A percentile compares a stretch with the other conserved stretches of the same genome.
Evolutionary conservation across 176 grass and related monocot species (phyloP).

Genomic region (Otatea glauca): DNA sequence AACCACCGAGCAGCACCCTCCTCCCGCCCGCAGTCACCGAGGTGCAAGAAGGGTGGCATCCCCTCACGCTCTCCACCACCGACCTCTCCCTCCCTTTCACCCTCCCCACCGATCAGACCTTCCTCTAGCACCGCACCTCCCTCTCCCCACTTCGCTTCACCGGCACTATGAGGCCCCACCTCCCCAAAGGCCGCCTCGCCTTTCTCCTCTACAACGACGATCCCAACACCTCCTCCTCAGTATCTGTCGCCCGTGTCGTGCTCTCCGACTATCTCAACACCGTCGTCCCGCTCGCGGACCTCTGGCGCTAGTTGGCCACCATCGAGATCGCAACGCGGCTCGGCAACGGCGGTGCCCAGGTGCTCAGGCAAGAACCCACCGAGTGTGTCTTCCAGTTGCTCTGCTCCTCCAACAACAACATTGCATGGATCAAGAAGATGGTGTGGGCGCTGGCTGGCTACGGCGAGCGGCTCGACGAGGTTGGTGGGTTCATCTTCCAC

Average conservation of each 20-base stretch:
- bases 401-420: slow-evolving; percentile 98
- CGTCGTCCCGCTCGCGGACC: slow-evolving; percentile 68
- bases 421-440: slow-evolving; percentile 95
- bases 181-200: slow-evolving; percentile 54
- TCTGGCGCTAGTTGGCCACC: slow-evolving; percentile 73
- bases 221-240: neutral
- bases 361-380: slow-evolving; percentile 84
- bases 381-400: slow-evolving; percentile 97
- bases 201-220: slow-evolving; percentile 60
- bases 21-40: neutral
- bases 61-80: slow-evolving; percentile 54
- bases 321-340: slow-evolving; percentile 55
- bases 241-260: slow-evolving; percentile 40
- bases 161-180: slow-evolving; percentile 69
- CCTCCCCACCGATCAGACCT: slow-evolving; percentile 83
- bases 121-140: slow-evolving; percentile 81
- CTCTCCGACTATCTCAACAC: slow-evolving; percentile 79
- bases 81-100: slow-evolving; percentile 80
- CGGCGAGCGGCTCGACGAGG: slow-evolving; percentile 68
- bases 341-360: slow-evolving; percentile 64
- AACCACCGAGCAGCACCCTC: neutral
- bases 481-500: slow-evolving; percentile 77
- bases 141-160: slow-evolving; percentile 64
- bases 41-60: slow-evolving; percentile 58
- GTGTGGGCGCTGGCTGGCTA: slow-evolving; percentile 70